phyloP scores from a whole-genome alignment of 2,329 filamentous ascomycete species.

The Penicillium rolfsii region DNA sequence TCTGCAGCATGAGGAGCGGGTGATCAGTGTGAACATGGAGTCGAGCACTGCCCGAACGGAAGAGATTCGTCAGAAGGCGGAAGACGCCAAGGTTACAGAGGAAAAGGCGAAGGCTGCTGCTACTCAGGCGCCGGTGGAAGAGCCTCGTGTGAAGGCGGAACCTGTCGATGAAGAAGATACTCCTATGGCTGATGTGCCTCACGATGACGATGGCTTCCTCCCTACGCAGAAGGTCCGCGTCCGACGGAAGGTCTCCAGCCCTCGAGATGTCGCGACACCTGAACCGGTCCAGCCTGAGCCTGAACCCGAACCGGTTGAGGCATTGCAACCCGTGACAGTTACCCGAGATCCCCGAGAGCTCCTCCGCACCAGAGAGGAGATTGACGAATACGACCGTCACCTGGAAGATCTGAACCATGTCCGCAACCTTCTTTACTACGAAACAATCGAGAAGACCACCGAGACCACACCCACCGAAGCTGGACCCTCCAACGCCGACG shows the following conservation, averaged over 20 bases:
- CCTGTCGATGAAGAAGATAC: slow-evolving; percentile 54
- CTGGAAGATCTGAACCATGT: slow-evolving; percentile 45
- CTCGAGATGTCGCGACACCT: slow-evolving; percentile 21
- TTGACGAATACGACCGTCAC: slow-evolving; percentile 48
- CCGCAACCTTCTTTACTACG: slow-evolving; percentile 40
- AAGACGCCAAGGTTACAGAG: slow-evolving; percentile 37
- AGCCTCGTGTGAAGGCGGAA: slow-evolving; percentile 57
- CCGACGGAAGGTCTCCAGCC: slow-evolving; percentile 36
- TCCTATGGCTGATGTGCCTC: slow-evolving; percentile 40
- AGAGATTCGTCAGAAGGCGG: slow-evolving; percentile 43
- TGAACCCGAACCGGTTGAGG: slow-evolving; percentile 18
- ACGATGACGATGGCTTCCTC: slow-evolving; percentile 40
- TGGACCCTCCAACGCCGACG: slow-evolving; percentile 17
- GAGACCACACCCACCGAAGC: slow-evolving; percentile 12
- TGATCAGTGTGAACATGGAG: slow-evolving; percentile 58
- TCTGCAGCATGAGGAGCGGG: slow-evolving; percentile 59
- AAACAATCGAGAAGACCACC: slow-evolving; percentile 27
- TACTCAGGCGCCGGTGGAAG: slow-evolving; percentile 11
- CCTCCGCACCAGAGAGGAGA: slow-evolving; percentile 47
- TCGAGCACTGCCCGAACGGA: slow-evolving; percentile 52
- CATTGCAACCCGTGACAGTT: slow-evolving; percentile 29
- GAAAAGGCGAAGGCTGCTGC: slow-evolving; percentile 35
- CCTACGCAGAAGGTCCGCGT: slow-evolving; percentile 42
- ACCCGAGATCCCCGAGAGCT: slow-evolving; percentile 34
- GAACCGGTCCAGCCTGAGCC: slow-evolving; percentile 12